Evolutionary conservation across 257 asterid species (phyloP), one percentile per base, ranked within the genome.

Genomic region (Solanum corneliomulleri): DNA sequence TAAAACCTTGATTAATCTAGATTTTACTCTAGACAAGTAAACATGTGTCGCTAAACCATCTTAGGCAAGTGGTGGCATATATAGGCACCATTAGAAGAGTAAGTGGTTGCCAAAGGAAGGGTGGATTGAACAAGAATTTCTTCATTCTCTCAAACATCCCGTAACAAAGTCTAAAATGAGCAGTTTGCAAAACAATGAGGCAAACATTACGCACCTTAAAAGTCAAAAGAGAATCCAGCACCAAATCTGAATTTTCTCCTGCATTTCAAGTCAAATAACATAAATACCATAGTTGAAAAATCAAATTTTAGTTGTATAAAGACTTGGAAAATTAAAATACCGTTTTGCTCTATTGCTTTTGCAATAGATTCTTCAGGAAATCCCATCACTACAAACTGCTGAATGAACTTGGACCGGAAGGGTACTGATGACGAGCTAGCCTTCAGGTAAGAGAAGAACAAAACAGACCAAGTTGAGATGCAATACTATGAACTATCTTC

Each of bases 221-320:
- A 4, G 98, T 93, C 44, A 96, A 91, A 66, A 94, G 87, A 23
- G 94, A 86, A 58, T 96, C 95, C 60, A 94, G 70, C 84, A 96
- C 95, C 20, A 89, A 86, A 6, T 92, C 98, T 1, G 92, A 85
- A 88, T 90, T 91, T 87, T 89, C 91, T 89, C 94, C 98, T 96
- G 94, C 85, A 86, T 11, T 47, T 82, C 64, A 85, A 85, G 23
- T 56, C 27, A 37, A 78, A 15, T 35, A 86, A 71, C 89, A 47
- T 66, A 49, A 88, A 16, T 20, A 88, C 35, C 49, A 80, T 33
- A 56, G 29, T 82, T 72, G 52, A 23, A 56, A 60, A 84, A 62
- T 42, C 62, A 23, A 62, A 8, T 49, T 44, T 52, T 89, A 45
- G 62, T 52, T 62, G 35, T 74, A 66, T 45, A 86, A 78, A 29